Conservation (phyloP, 441 rosid genomes). For the Kokia cookei region DNA sequence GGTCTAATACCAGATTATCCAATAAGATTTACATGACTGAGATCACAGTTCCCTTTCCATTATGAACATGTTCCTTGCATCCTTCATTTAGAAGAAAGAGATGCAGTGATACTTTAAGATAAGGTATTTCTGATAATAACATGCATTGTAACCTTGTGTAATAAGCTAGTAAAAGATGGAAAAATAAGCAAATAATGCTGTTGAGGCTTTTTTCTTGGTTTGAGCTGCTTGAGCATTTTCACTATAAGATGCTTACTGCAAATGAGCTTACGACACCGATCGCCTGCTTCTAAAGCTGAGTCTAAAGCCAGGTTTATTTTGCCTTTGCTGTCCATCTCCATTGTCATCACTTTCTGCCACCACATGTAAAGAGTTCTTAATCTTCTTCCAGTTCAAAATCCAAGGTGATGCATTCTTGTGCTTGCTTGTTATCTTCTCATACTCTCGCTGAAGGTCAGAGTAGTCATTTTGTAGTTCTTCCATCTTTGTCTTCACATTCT, state of each 20-base stretch:
- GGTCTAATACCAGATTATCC: background rate
- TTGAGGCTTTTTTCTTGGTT: background rate
- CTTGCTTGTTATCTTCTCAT: conserved; percentile 38
- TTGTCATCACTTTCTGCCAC: conserved; percentile 35
- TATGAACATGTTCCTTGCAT: background rate
- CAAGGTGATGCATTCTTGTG: conserved; percentile 29
- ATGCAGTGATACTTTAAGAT: background rate
- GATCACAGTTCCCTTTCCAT: background rate
- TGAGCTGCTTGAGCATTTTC: background rate
- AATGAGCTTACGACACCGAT: conserved; percentile 24
- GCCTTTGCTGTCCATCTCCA: conserved; percentile 21
- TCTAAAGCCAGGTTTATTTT: conserved; percentile 7
- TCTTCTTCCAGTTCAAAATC: conserved; percentile 46
- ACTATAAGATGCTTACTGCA: background rate
- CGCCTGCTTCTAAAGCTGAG: conserved; percentile 24
- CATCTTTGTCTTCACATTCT: conserved; percentile 52
- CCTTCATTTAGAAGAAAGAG: background rate
- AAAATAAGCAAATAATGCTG: conserved; percentile 8
- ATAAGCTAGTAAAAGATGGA: background rate
- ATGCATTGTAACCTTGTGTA: background rate
- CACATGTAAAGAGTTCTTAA: conserved; percentile 41
- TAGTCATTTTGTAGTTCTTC: conserved; percentile 59
- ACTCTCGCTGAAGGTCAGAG: conserved; percentile 51
- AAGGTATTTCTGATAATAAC: background rate
- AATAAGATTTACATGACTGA: background rate